phyloP scores from a whole-genome alignment of 257 asterid genomes.

The Datura wrightii region DNA sequence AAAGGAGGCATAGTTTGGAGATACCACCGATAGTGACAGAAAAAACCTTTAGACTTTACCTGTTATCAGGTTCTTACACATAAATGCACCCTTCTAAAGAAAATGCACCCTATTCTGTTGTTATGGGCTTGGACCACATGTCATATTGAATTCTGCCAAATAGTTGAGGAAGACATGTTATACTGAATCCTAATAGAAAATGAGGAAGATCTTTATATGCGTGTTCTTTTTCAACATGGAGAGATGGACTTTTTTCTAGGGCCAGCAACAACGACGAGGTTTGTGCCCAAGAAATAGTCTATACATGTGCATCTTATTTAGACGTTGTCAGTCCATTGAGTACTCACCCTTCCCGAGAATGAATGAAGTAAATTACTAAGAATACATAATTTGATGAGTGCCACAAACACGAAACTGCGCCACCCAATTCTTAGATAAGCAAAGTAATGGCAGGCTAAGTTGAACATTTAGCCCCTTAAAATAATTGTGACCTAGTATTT shows the following conservation, averaged over 20 bases:
- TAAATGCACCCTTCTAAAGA: neutral
- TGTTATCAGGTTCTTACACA: neutral
- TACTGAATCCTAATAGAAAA: neutral
- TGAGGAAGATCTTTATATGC: conserved; percentile 14
- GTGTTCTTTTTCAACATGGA: neutral
- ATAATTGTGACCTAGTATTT: neutral
- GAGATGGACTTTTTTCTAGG: neutral
- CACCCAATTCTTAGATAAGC: conserved; percentile 19
- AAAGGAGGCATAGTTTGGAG: neutral
- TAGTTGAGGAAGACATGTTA: conserved; percentile 1
- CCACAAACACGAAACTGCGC: neutral
- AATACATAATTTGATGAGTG: neutral
- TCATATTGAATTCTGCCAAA: neutral
- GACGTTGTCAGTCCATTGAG: neutral
- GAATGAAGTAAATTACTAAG: neutral
- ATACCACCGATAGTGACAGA: neutral
- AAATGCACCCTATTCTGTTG: neutral
- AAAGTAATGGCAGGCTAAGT: neutral
- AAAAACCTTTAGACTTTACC: neutral
- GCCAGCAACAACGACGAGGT: neutral
- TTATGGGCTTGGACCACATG: neutral
- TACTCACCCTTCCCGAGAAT: neutral
- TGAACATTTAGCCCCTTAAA: neutral
- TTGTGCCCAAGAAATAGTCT: conserved; percentile 7
- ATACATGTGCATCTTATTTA: neutral